These are phyloP conservation scores for Penicillium sp. DNA, from an alignment of 2,329 filamentous ascomycete species.

Conservation along the genomic window DNA sequence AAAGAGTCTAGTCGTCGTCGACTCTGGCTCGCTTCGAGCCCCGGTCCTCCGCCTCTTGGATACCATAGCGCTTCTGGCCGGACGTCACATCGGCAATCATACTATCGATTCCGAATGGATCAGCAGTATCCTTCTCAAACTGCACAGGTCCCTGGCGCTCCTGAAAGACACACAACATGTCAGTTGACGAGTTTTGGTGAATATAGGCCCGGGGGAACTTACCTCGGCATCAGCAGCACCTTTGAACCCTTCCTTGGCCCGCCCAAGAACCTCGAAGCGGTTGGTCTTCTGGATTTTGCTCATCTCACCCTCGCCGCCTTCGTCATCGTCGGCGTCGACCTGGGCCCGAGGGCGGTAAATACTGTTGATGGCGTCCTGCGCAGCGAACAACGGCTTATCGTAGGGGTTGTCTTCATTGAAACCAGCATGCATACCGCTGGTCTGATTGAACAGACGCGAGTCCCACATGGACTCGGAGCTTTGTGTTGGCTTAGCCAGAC, in stretches of 20 bases:
- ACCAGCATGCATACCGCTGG: conserved; percentile 81
- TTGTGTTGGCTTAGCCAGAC: conserved; percentile 90
- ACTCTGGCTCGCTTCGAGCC: conserved; percentile 69
- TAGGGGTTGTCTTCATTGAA: conserved; percentile 98
- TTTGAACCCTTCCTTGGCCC: conserved; percentile 80
- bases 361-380: conserved; percentile 88
- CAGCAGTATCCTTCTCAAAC: conserved; percentile 83
- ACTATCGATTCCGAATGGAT: conserved; percentile 92
- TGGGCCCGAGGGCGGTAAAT: conserved; percentile 81
- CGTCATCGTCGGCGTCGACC: conserved; percentile 73
- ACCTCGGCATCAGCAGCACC: conserved; percentile 76
- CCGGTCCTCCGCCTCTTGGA: conserved; percentile 42
- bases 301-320: conserved; percentile 76
- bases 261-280: conserved; percentile 84
- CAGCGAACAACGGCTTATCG: conserved; percentile 94
- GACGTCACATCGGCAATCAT: conserved; percentile 77
- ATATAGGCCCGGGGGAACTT: conserved; percentile 29
- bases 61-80: conserved; percentile 46
- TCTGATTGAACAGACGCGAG: conserved; percentile 90
- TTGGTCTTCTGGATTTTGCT: conserved; percentile 81
- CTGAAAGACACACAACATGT: conserved; percentile 37
- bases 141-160: conserved; percentile 87
- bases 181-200: neutral
- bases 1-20: conserved; percentile 59
- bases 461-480: conserved; percentile 95